Evolutionary conservation across 139 green algal species (phyloP).

Genomic region (Tetradesmus lagerheimii): DNA sequence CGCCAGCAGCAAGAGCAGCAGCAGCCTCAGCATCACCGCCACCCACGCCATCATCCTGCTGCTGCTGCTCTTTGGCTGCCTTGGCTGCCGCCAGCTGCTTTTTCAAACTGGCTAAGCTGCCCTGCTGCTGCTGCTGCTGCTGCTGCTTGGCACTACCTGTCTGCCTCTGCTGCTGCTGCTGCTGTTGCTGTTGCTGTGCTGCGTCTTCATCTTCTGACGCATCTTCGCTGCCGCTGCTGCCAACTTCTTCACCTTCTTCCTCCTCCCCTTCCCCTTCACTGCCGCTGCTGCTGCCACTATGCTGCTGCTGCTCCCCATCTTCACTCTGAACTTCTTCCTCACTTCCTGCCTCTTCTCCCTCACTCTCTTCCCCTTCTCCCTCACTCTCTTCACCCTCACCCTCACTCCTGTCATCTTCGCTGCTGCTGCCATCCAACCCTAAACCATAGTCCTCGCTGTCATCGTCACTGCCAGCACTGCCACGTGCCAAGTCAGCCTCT

Average conservation of each 20-base stretch:
- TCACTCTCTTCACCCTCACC: conserved; percentile 27
- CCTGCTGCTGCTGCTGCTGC: conserved; percentile 42
- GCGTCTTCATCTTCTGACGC: neutral
- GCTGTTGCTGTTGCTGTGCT: conserved; percentile 9
- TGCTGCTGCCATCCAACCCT: neutral
- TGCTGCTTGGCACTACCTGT: neutral
- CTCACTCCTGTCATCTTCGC: conserved; percentile 36
- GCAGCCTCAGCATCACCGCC: conserved; percentile 13
- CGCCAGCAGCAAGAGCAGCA: neutral
- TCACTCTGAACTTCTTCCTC: conserved; percentile 45
- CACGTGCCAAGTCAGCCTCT: conserved; percentile 65
- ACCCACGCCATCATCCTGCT: neutral
- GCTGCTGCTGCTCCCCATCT: neutral
- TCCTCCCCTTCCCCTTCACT: conserved; percentile 36
- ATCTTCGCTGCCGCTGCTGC: conserved; percentile 1
- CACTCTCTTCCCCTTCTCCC: conserved; percentile 25
- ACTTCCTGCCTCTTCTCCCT: conserved; percentile 54
- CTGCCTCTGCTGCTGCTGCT: conserved; percentile 16
- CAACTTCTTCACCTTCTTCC: conserved; percentile 26
- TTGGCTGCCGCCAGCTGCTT: conserved; percentile 56
- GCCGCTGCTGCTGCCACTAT: conserved; percentile 33
- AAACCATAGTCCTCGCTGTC: conserved; percentile 28
- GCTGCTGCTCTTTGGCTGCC: conserved; percentile 52
- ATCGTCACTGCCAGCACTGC: conserved; percentile 44
- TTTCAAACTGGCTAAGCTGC: conserved; percentile 56